Evolutionary conservation across 805 yeast species (phyloP), one percentile per base, ranked within the genome.

Genomic region (Citeromyces matritensis): DNA sequence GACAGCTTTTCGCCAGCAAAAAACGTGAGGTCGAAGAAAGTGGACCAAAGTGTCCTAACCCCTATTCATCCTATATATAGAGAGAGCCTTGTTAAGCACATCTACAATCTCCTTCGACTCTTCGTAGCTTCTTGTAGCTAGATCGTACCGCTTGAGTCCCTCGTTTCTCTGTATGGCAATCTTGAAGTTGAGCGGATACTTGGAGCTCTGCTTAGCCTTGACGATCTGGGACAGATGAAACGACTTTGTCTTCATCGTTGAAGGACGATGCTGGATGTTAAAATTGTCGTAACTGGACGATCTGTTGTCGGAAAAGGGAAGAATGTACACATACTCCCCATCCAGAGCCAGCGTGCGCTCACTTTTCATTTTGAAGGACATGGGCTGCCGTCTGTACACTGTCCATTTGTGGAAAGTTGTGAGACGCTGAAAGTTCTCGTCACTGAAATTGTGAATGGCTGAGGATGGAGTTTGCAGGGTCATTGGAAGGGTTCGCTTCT

Each of bases 311-410:
- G 81, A 84, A 6, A 85, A 76, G 0, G 96, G 95, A 43, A 83
- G 71, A 30, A 88, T 69, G 44, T 86, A 88, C 9, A 88, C 71
- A 44, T 84, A 85, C 43, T 84, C 94, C n/a, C 96, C 97, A 51
- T 88, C 97, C 25, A 88, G 70, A 1, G 91, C 85, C 23, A 88
- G 59, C 1, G 85, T 70, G 42, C 91, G 71, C 42, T 85, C 94
- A 37, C 82, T 82, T 33, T 85, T 65, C 35, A 73, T 73, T 36
- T 80, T 70, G 40, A 88, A 74, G 1, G 93, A 75, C 73, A 78
- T 69, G 14, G 85, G 86, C 43, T 86, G 88, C 37, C 91, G 70
- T 44, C 96, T 65, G 81, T 84, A 82, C 0, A 88, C 94, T 11
- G 71, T 75, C 69, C 85, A 88, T 43, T 80, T 80, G 46, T 77